These are phyloP conservation scores for Andrographis paniculata DNA, from an alignment of 305 asterid species.

Conservation along the genomic window DNA sequence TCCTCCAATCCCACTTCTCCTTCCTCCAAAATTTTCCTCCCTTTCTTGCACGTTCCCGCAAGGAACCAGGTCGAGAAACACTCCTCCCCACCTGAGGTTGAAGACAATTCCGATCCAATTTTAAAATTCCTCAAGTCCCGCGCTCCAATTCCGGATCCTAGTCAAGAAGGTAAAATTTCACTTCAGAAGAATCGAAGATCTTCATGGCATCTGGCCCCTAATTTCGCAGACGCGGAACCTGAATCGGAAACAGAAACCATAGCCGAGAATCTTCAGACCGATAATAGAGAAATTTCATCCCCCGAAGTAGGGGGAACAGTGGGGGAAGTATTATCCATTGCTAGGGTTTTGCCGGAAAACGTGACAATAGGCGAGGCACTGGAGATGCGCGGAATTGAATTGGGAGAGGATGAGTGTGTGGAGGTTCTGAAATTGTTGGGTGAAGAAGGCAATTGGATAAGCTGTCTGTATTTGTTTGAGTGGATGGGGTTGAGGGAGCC, in stretches of 20 bases:
- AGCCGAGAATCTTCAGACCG: slow-evolving; percentile 19
- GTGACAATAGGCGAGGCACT: slow-evolving; percentile 74
- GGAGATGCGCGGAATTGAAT: slow-evolving; percentile 39
- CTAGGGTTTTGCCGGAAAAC: slow-evolving; percentile 51
- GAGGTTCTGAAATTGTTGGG: slow-evolving; percentile 61
- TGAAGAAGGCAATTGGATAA: slow-evolving; percentile 44
- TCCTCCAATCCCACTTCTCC: slow-evolving; percentile 23
- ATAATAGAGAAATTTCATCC: too few species aligned
- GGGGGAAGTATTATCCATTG: slow-evolving; percentile 40
- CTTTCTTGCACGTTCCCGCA: slow-evolving; percentile 54
- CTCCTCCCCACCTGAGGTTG: slow-evolving; percentile 14
- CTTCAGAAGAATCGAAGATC: slow-evolving; percentile 57
- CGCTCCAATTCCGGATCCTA: slow-evolving; percentile 42
- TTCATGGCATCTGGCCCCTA: slow-evolving; percentile 65
- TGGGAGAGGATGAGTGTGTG: slow-evolving; percentile 57
- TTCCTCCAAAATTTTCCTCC: slow-evolving; percentile 57
- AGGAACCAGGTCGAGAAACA: slow-evolving; percentile 19
- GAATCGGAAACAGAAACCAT: slow-evolving; percentile 16
- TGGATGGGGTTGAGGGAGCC: slow-evolving; percentile 89
- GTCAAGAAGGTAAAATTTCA: slow-evolving; percentile 45
- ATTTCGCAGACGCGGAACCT: slow-evolving; percentile 20
- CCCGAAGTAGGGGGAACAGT: slow-evolving; percentile 38
- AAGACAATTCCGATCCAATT: slow-evolving; percentile 51
- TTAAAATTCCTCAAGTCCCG: slow-evolving; percentile 59
- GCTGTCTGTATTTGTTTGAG: slow-evolving; percentile 71